Conservation (phyloP, 1,139 yeast genomes). For the Saccharomyces hybrid region DNA sequence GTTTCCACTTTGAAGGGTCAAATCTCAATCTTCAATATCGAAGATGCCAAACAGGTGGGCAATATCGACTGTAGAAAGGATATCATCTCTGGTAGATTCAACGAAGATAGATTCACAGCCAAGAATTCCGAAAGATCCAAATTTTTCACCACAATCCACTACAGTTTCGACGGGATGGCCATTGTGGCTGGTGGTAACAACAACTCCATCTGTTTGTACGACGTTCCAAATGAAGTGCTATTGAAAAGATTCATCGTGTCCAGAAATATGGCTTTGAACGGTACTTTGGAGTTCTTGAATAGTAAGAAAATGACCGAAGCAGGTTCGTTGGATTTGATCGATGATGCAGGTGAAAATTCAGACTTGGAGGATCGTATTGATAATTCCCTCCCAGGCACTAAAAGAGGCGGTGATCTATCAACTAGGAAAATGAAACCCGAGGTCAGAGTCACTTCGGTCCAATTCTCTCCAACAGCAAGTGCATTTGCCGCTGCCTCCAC, state of each 20-base stretch:
- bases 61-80: constrained; percentile 82
- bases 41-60: constrained; percentile 71
- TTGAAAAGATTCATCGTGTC: constrained; percentile 77
- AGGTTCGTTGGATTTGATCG: constrained; percentile 77
- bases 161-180: constrained; percentile 83
- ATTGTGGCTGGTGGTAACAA: constrained; percentile 91
- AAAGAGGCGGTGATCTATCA: constrained; percentile 72
- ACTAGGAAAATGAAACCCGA: constrained; percentile 71
- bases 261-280: constrained; percentile 82
- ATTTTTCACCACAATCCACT: constrained; percentile 70
- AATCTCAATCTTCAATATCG: constrained; percentile 74
- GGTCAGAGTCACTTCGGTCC: constrained; percentile 65
- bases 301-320: constrained; percentile 80
- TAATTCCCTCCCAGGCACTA: constrained; percentile 75
- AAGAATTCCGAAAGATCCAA: constrained; percentile 78
- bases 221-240: constrained; percentile 77
- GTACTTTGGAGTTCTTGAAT: constrained; percentile 73
- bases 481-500: constrained; percentile 95
- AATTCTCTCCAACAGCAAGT: constrained; percentile 83
- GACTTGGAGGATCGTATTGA: constrained; percentile 82
- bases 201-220: constrained; percentile 85
- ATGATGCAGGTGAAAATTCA: constrained; percentile 76
- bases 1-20: constrained; percentile 88
- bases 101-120: constrained; percentile 74
- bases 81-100: constrained; percentile 77